phyloP scores from a whole-genome alignment of 768 basidiomycete genomes.

The Sporobolomyces pararoseus region DNA sequence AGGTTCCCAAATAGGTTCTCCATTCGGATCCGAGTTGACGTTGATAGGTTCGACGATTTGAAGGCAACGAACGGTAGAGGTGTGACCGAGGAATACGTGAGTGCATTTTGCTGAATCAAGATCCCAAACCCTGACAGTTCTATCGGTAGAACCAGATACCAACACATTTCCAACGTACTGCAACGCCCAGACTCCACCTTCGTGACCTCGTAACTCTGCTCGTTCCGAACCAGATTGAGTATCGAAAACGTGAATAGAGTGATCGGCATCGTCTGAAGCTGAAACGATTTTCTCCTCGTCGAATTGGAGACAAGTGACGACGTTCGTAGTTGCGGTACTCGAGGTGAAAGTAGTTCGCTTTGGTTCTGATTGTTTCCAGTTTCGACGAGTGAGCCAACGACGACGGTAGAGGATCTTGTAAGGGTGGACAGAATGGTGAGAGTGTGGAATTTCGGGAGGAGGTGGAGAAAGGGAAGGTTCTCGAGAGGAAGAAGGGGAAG shows the following conservation, averaged over 20 bases:
- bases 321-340: conserved; percentile 56
- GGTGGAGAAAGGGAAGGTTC: conserved; percentile 22
- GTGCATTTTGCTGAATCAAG: conserved; percentile 63
- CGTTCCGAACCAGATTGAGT: conserved; percentile 74
- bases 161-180: conserved; percentile 65
- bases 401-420: conserved; percentile 92
- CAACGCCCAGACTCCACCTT: conserved; percentile 96
- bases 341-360: conserved; percentile 79
- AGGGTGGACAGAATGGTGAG: conserved; percentile 60
- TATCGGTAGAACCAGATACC: conserved; percentile 94
- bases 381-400: conserved; percentile 69
- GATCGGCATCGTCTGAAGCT: conserved; percentile 96
- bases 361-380: conserved; percentile 66
- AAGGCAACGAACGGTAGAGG: conserved; percentile 89
- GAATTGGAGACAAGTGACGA: conserved; percentile 93
- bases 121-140: conserved; percentile 92
- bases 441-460: background rate
- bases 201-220: conserved; percentile 77
- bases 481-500: conserved; percentile 42
- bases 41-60: conserved; percentile 92
- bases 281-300: conserved; percentile 92
- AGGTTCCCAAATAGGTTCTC: conserved; percentile 55
- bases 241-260: conserved; percentile 90
- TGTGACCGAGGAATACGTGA: conserved; percentile 93
- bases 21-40: conserved; percentile 64